Evolutionary conservation across 768 basidiomycete species (phyloP), one percentile per base, ranked within the genome.

Genomic region (Macrolepiota albuminosa): DNA sequence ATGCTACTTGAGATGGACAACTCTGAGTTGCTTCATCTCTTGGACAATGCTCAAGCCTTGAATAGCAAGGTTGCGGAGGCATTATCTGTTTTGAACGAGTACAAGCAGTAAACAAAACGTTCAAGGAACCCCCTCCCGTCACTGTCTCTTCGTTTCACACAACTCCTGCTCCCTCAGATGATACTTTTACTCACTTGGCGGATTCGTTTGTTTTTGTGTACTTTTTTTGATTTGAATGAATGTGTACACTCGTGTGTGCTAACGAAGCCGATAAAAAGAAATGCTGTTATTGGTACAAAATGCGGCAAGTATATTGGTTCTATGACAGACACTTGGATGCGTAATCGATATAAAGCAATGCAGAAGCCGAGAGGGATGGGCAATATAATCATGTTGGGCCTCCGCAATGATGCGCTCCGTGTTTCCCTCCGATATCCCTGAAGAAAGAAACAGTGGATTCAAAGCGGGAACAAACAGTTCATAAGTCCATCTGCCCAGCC

Each of bases 1-100:
- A 98, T 98, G 95, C 81, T 98, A 70, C 85, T 98, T 64, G 95
- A 99, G 85, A 98, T 99, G 96, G 95, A 98, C 74, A 96, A 96
- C 77, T 70, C 81, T 51, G 97, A 98, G 76, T 82, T 99, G 54
- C 77, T 98, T 33, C 88, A 92, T 76, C 84, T 99, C 53, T 76
- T 98, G 67, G 94, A 96, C 61, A 77, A 85, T 57, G 77, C 79
- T 24, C 92, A 93, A 10, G 85, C 95, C 46, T 85, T 99, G 81
- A 84, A 84, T 69, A 77, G 81, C 75, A 99, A 99, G 83, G 90
- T 97, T 64, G 85, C 84, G 61, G 96, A 98, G 80, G 96, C 96
- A 36, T 82, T 98, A 62, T 71, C 80, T 59, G 95, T 98, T 52
- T 81, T 98, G 56, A 87, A 91, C 58, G 95, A 97, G 68, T 98